Base-by-base conservation (phyloP, 352 stramenopile species). In the Phytophthora sansomeana region DNA sequence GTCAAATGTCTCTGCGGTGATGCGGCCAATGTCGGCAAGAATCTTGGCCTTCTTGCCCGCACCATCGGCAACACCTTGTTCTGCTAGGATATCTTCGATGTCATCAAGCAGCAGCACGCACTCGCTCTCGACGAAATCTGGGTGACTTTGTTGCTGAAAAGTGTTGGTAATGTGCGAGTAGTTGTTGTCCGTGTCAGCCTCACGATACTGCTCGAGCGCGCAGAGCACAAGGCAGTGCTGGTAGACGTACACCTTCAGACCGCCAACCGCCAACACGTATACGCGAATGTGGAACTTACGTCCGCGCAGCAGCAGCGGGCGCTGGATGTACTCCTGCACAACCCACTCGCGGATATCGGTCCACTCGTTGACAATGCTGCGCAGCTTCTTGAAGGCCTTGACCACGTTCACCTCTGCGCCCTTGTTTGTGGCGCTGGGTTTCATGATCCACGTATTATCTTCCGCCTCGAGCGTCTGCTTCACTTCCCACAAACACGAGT, bases 81-180 rank as follows among this genome's bases (percentile, higher is more conserved):
- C 54, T 4, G 75, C 32, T n/a, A 92, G 61, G 35, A 89, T 87
- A 0, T 74, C 52, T 53, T 87, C 75, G 24, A 91, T 67, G 32
- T 88, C 73, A 39, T 90, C 79, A 53, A 90, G 72, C 30, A 82
- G 52, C 33, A 90, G 47, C 4, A 93, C 80, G 51, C 85, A 91
- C 24, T 91, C 78, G 51, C 80, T 85, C 48, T 93, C 85, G 21
- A 84, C 75, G 60, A 90, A 93, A 44, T 84, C 69, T 1, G 82
- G 78, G 56, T 93, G 82, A 46, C 71, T 78, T 46, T 88, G 77
- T 48, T 93, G 85, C 64, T 91, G 85, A 58, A 83, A 88, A 53
- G 85, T 93, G 60, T 93, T 93, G 38, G 85, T 91, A 46, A 93
- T 89, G 70, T 93, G 85, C 16, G 82, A 81, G 53, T 83, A 87